These are phyloP conservation scores for Zygosaccharomyces pseudorouxii DNA, from an alignment of 805 yeast genomes.

Conservation along the genomic window DNA sequence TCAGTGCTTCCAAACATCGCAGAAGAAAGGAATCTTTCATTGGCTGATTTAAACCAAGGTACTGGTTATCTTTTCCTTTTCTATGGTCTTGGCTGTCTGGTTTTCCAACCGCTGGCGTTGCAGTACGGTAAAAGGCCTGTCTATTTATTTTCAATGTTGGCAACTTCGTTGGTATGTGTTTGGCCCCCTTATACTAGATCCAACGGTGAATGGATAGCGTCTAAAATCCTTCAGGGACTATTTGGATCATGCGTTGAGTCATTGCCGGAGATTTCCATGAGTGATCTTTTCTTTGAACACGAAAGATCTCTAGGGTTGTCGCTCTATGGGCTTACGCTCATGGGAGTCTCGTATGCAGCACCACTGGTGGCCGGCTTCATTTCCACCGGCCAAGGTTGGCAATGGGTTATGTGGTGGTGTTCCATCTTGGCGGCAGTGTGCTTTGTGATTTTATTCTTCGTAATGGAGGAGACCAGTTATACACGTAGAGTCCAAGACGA, in stretches of 20 bases:
- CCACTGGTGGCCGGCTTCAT: constrained; percentile 59
- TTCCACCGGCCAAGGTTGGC: constrained; percentile 46
- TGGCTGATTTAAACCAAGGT: constrained; percentile 37
- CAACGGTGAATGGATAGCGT: constrained; percentile 35
- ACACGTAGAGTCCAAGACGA: constrained; percentile 28
- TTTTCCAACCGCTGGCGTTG: constrained; percentile 49
- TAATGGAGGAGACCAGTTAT: constrained; percentile 55
- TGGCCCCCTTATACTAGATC: constrained; percentile 41
- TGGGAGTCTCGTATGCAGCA: constrained; percentile 47
- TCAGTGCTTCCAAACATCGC: constrained; percentile 41
- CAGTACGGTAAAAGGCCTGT: constrained; percentile 47
- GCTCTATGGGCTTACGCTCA: constrained; percentile 32
- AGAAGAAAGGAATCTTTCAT: constrained; percentile 35
- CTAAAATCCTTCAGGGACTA: constrained; percentile 37
- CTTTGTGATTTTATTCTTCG: constrained; percentile 39
- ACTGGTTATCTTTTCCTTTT: constrained; percentile 49
- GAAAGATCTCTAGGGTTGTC: constrained; percentile 45
- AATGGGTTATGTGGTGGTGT: constrained; percentile 38
- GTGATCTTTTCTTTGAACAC: constrained; percentile 75
- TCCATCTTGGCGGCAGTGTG: constrained; percentile 44
- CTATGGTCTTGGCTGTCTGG: constrained; percentile 47
- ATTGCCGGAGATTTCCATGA: constrained; percentile 45
- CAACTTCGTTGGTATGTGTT: constrained; percentile 38
- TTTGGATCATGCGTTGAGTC: constrained; percentile 45
- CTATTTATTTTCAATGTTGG: constrained; percentile 38